Evolutionary conservation across 345 rosid genomes (phyloP), one percentile per base, ranked within the genome.

Genomic region (Kandelia obovata): DNA sequence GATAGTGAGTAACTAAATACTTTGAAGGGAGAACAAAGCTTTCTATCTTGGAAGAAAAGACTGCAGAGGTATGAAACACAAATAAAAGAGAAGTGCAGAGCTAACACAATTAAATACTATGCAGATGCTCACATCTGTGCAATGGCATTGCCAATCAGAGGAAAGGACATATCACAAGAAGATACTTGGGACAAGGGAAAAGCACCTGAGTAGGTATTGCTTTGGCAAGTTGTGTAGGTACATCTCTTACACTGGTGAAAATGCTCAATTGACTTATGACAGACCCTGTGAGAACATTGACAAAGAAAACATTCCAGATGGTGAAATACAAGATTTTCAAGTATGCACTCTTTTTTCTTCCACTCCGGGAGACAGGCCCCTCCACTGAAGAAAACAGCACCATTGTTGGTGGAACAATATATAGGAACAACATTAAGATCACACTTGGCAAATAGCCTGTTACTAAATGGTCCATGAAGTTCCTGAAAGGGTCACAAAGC

Each of bases 371-470:
- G 53, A 85, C 74, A 62, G 81, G 80, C 55, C 98, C 99, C 79
- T 92, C 98, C 53, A 87, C 69, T 75, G 83, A 79, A 64, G 99
- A 87, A 68, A 92, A 85, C 53, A 85, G 72, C 96, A 95, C 84
- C 98, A 95, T 95, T 76, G 84, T 73, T 62, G 98, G 98, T 64
- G 99, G 98, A 82, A 88, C 94, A 57, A 85, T 32, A 67, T 85
- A 90, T 53, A 92, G 31, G 74, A 86, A 90, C 21, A 86, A 61
- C 66, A 87, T 79, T 79, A 95, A 69, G 62, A 90, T 75, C 77
- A 95, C 99, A 84, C 99, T 92, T 58, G 99, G 99, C 74, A 95
- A 82, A 81, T 95, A 95, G 61, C 99, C 99, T 53, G 98, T 90
- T 61, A 95, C 77, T 79, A 95, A 62, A 78, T 68, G 88, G 55